These are phyloP conservation scores for Clonostachys byssicola DNA, from an alignment of 2,329 filamentous ascomycete genomes.

Conservation along the genomic window DNA sequence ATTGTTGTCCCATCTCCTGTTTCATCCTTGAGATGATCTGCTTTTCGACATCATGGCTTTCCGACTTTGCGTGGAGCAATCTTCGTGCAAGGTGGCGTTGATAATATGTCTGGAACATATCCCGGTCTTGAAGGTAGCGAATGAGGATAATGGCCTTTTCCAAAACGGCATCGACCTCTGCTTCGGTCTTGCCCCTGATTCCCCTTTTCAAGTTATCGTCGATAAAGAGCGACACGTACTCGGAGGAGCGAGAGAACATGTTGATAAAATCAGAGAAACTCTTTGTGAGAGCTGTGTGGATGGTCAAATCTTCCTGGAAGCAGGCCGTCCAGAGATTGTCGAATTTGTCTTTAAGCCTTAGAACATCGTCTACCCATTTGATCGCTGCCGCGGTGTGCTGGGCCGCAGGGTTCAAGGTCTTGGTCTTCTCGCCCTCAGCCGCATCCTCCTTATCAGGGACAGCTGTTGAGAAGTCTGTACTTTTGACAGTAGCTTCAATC, in stretches of 20 bases:
- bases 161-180: constrained; percentile 76
- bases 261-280: constrained; percentile 96
- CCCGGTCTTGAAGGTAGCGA: constrained; percentile 85
- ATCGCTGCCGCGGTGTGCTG: constrained; percentile 84
- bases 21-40: constrained; percentile 98
- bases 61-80: constrained; percentile 81
- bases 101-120: constrained; percentile 95
- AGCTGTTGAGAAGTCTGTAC: constrained; percentile 46
- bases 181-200: constrained; percentile 87
- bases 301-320: constrained; percentile 69
- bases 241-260: constrained; percentile 76
- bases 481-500: constrained; percentile 66
- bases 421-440: constrained; percentile 31
- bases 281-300: constrained; percentile 79
- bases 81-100: constrained; percentile 92
- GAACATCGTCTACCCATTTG: constrained; percentile 91
- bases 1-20: constrained; percentile 89
- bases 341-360: constrained; percentile 84
- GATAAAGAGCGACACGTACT: constrained; percentile 94
- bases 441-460: constrained; percentile 40
- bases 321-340: constrained; percentile 72
- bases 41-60: constrained; percentile 89
- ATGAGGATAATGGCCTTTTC: constrained; percentile 88
- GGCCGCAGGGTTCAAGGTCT: constrained; percentile 47
- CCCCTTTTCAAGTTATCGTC: constrained; percentile 95